These are phyloP conservation scores for Linnemannia schmuckeri DNA, from an alignment of 192 early-diverging fungal genomes.

Conservation along the genomic window DNA sequence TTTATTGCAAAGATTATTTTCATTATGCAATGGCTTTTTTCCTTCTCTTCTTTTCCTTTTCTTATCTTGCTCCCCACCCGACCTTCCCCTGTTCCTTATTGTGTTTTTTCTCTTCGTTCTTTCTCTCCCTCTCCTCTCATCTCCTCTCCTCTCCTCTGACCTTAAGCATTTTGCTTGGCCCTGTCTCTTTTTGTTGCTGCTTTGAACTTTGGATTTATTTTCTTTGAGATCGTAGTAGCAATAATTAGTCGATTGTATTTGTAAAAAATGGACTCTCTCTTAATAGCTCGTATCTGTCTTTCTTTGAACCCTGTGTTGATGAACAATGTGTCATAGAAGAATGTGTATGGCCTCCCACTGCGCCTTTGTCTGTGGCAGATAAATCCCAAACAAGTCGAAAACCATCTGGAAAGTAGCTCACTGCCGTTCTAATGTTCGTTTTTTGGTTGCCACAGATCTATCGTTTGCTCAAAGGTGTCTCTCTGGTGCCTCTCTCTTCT, in stretches of 20 bases:
- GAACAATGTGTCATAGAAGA: background rate
- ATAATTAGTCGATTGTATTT: constrained; percentile 33
- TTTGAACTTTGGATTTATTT: constrained; percentile 13
- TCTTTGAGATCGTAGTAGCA: constrained; percentile 19
- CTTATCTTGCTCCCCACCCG: background rate
- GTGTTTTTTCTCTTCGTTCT: constrained; percentile 1
- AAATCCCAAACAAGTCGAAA: too few species aligned
- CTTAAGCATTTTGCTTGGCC: background rate
- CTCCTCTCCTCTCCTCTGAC: background rate
- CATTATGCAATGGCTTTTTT: background rate
- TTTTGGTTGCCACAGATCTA: background rate
- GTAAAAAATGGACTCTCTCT: constrained; percentile 21
- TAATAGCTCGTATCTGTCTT: background rate
- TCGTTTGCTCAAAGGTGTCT: background rate
- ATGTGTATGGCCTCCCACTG: background rate
- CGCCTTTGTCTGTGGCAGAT: too few species aligned
- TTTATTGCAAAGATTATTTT: background rate
- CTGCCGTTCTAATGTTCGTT: background rate
- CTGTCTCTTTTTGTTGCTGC: constrained; percentile 26
- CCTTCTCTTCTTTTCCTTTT: background rate
- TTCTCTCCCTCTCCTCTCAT: background rate
- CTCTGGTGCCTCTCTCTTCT: background rate
- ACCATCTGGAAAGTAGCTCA: background rate
- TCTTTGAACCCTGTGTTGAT: background rate
- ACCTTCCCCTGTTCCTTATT: background rate